Percentiles rank a stretch among this genome's conserved stretches.
These are phyloP conservation scores for Platismatia glauca DNA, from an alignment of 495 filamentous ascomycete genomes.

Conservation along the genomic window DNA sequence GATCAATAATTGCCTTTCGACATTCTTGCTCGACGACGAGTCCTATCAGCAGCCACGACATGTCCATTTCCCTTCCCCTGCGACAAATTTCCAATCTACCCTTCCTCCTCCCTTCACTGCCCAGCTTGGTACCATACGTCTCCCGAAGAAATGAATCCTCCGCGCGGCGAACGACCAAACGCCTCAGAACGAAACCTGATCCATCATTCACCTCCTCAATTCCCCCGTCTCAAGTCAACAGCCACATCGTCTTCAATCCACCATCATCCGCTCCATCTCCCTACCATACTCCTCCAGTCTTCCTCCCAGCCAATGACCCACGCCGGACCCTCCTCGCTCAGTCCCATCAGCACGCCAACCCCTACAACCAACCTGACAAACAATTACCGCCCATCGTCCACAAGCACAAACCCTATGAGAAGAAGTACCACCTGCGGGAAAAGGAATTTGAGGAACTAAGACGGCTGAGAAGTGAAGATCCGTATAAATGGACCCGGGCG, in stretches of 20 bases:
- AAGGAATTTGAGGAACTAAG: slow-evolving; percentile 75
- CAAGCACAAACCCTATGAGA: slow-evolving; percentile 39
- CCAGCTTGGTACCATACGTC: slow-evolving; percentile 27
- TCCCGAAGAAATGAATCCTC: slow-evolving; percentile 56
- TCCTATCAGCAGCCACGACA: slow-evolving; percentile 6
- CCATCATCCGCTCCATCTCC: slow-evolving; percentile 75
- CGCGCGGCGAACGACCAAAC: slow-evolving; percentile 59
- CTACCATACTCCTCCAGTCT: slow-evolving; percentile 80
- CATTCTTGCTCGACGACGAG: slow-evolving; percentile 3
- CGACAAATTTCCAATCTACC: slow-evolving; percentile 27
- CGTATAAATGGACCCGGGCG: slow-evolving; percentile 60
- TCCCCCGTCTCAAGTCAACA: slow-evolving; percentile 31
- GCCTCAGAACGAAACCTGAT: slow-evolving; percentile 64
- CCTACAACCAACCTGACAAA: slow-evolving; percentile 18
- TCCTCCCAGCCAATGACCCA: slow-evolving; percentile 72
- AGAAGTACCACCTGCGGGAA: slow-evolving; percentile 67
- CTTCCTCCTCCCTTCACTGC: slow-evolving; percentile 37
- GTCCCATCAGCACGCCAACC: slow-evolving; percentile 25
- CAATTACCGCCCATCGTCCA: slow-evolving; percentile 50
- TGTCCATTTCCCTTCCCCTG: slow-evolving; percentile 13
- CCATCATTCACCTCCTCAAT: slow-evolving; percentile 52
- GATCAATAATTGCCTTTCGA: background rate
- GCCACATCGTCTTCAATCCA: slow-evolving; percentile 88
- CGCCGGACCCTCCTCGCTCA: slow-evolving; percentile 49
- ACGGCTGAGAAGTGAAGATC: slow-evolving; percentile 55